Conservation (phyloP, 2,329 filamentous ascomycete genomes). For the Juglanconis sp. region DNA sequence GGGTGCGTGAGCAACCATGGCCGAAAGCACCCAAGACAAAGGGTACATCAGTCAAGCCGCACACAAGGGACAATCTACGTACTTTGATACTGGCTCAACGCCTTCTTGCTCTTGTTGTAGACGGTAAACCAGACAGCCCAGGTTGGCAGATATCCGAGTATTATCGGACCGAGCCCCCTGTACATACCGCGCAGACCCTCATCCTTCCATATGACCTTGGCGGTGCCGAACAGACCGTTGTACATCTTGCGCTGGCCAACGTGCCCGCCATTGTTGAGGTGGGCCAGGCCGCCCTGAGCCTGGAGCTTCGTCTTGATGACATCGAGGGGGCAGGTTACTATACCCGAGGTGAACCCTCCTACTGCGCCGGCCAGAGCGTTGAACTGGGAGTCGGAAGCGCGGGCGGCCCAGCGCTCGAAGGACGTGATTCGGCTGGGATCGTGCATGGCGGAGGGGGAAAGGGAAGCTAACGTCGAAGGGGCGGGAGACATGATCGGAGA, state of each 20-base stretch:
- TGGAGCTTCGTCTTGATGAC: conserved; percentile 99
- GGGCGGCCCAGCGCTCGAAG: conserved; percentile 54
- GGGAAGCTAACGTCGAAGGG: conserved; percentile 13
- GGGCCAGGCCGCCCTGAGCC: conserved; percentile 80
- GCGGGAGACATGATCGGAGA: neutral
- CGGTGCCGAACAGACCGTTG: conserved; percentile 82
- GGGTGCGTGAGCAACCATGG: neutral
- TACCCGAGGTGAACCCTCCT: conserved; percentile 86
- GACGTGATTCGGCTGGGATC: conserved; percentile 34
- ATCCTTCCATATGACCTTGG: conserved; percentile 77
- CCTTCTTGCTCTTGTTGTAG: conserved; percentile 84
- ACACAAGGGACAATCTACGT: conserved; percentile 24
- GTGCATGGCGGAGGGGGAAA: conserved; percentile 22
- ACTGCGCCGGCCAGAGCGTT: conserved; percentile 84
- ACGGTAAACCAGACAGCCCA: conserved; percentile 99
- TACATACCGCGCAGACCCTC: conserved; percentile 91
- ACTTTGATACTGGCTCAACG: conserved; percentile 66
- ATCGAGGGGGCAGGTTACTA: conserved; percentile 95
- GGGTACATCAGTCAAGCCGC: neutral
- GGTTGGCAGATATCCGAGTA: conserved; percentile 91
- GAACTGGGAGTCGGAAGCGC: conserved; percentile 62
- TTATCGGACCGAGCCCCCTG: conserved; percentile 87
- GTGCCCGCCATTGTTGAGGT: conserved; percentile 45
- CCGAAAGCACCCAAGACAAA: neutral
- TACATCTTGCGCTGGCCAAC: conserved; percentile 63